Evolutionary conservation across 139 green algal species (phyloP), one percentile per base, ranked within the genome.

Genomic region (Bryopsis sp.): DNA sequence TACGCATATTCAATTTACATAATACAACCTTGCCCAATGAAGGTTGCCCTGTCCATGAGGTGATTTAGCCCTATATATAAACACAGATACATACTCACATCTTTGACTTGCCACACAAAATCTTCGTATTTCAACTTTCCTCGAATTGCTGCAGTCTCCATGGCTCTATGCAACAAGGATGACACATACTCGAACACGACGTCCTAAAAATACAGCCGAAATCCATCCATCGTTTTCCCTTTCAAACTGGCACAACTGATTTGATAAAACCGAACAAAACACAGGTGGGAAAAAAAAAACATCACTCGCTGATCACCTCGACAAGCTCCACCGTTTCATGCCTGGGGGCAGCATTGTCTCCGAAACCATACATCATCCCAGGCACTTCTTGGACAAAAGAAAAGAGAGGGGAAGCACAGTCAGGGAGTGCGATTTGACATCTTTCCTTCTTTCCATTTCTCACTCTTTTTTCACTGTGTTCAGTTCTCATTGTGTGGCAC

Each of bases 141-240:
- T 39, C 66, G 22, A 35, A 72, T 47, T 2, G 31, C 24, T 22
- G 48, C 66, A 39, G 43, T 69, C 7, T 69, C 62, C 8, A 69
- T 37, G 8, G 62, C 62, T 24, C 7, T 69, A 7, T 69, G 31
- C 15, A 69, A 36, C 39, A 69, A 35, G 6, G 38, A 11, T 5
- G 62, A 54, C 3, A 69, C 62, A 69, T 69, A 69, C 62, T 69
- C 62, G 29, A 69, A 50, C 36, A 69, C 62, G 26, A 69, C 33
- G 43, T 69, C 62, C 62, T 69, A 46, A 3, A 43, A n/a, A n/a
- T n/a, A n/a, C n/a, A n/a, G n/a, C n/a, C n/a, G n/a, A n/a, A n/a
- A n/a, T n/a, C n/a, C n/a, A n/a, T n/a, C n/a, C n/a, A n/a, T n/a
- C n/a, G n/a, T n/a, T n/a, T n/a, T n/a, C n/a, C n/a, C n/a, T n/a